Percentiles rank a stretch among this genome's conserved stretches.
phyloP scores from a whole-genome alignment of 1,139 yeast genomes.

The Insectozyma bohioensis region DNA sequence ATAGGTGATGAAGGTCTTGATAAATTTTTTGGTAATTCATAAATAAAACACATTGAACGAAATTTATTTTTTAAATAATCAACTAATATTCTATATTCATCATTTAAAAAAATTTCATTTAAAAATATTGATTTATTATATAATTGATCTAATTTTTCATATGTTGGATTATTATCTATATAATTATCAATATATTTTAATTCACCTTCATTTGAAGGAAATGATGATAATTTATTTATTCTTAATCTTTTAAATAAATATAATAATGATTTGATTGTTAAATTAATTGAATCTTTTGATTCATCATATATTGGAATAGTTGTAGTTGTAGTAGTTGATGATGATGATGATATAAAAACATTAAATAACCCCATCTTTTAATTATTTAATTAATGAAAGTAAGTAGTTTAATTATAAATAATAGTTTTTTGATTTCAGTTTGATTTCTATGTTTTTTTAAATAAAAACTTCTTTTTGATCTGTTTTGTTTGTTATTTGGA shows the following conservation, averaged over 20 bases:
- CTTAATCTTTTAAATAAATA: slow-evolving; percentile 57
- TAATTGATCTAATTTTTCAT: slow-evolving; percentile 47
- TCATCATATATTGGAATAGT: slow-evolving; percentile 11
- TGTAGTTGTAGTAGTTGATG: not conserved
- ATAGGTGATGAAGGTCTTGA: slow-evolving; percentile 20
- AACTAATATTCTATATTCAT: slow-evolving; percentile 60
- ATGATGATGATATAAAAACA: slow-evolving; percentile 5
- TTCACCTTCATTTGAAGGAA: slow-evolving; percentile 24
- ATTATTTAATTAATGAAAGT: not conserved
- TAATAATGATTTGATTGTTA: slow-evolving; percentile 55
- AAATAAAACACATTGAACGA: slow-evolving; percentile 55
- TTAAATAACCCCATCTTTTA: slow-evolving; percentile 10
- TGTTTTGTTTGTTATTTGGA: too few relatives aligned
- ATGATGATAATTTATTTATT: slow-evolving; percentile 44
- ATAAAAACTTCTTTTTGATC: too few relatives aligned
- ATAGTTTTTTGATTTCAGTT: too few relatives aligned
- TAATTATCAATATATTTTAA: slow-evolving; percentile 18
- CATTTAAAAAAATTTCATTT: slow-evolving; percentile 35
- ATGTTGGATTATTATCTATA: slow-evolving; percentile 6
- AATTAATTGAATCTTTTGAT: slow-evolving; percentile 53
- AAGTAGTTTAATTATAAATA: too few relatives aligned
- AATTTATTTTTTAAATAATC: slow-evolving; percentile 68
- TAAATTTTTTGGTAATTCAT: slow-evolving; percentile 40
- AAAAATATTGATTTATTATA: slow-evolving; percentile 51
- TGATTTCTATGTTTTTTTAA: slow-evolving; percentile 1